phyloP scores from a whole-genome alignment of 2,329 filamentous ascomycete species.

The Nemania abortiva region DNA sequence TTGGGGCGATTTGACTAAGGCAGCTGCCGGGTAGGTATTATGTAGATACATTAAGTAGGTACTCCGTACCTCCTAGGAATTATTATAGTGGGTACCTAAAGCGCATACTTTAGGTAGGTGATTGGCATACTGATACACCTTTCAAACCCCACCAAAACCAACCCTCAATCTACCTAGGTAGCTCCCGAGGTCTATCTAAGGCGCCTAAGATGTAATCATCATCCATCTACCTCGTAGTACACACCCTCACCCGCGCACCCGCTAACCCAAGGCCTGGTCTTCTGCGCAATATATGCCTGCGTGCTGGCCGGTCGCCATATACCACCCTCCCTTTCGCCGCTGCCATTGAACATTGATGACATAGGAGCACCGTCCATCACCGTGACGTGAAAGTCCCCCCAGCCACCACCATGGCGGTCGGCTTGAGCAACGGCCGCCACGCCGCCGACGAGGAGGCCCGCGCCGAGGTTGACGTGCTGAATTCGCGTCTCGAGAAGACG shows the following conservation, averaged over 20 bases:
- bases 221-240: not conserved
- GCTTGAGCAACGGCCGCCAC: slow-evolving; percentile 60
- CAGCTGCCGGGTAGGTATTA: no score
- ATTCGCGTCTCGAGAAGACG: slow-evolving; percentile 87
- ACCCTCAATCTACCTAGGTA: not conserved
- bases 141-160: slow-evolving; percentile 1
- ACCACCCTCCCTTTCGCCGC: not conserved
- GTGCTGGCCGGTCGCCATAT: not conserved
- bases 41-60: not conserved
- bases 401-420: slow-evolving; percentile 62
- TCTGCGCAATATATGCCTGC: not conserved
- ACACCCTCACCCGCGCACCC: not conserved
- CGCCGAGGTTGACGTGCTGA: slow-evolving; percentile 77
- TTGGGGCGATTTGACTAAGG: no score
- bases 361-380: not conserved
- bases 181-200: not conserved
- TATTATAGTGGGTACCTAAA: no score
- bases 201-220: not conserved
- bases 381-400: not conserved
- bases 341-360: not conserved
- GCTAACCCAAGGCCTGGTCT: not conserved
- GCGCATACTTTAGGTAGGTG: no score
- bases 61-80: not conserved
- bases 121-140: not conserved
- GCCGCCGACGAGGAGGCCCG: slow-evolving; percentile 74